Evolutionary conservation across 352 stramenopile species (phyloP).

Genomic region (Phytophthora hibernalis): DNA sequence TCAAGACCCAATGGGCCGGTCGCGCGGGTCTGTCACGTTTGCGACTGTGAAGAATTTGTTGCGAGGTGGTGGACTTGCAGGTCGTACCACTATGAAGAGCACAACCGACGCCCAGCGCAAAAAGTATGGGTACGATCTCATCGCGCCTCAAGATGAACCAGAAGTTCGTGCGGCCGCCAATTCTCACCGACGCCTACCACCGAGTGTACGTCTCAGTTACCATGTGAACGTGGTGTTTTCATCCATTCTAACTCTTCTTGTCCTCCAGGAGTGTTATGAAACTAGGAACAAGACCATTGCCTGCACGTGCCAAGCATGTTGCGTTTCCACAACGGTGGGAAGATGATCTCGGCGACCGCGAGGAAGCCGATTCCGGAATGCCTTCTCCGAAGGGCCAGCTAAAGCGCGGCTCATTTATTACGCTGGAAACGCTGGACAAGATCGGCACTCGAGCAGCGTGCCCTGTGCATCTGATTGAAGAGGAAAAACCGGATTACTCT

Average conservation of each 20-base stretch:
- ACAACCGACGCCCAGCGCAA: constrained; percentile 44
- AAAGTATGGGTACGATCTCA: constrained; percentile 69
- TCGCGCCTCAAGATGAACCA: constrained; percentile 70
- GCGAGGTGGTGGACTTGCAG: constrained; percentile 51
- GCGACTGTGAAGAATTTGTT: constrained; percentile 69
- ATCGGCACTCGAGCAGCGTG: constrained; percentile 77
- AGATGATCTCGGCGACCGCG: constrained; percentile 26
- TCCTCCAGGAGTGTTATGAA: constrained; percentile 73
- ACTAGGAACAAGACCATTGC: constrained; percentile 65
- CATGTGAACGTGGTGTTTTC: neutral
- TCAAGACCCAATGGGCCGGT: constrained; percentile 19
- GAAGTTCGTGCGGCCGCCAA: constrained; percentile 69
- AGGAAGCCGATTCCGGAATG: constrained; percentile 59
- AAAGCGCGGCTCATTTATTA: constrained; percentile 55
- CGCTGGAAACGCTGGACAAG: constrained; percentile 77
- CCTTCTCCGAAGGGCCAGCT: constrained; percentile 62
- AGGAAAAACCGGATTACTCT: constrained; percentile 65
- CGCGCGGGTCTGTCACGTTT: constrained; percentile 61
- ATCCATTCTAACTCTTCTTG: neutral
- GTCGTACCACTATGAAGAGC: constrained; percentile 45
- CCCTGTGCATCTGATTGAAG: constrained; percentile 70
- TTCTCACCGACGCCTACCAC: constrained; percentile 73
- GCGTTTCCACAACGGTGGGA: constrained; percentile 50
- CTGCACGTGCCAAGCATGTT: constrained; percentile 51
- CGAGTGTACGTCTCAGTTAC: constrained; percentile 56